A percentile compares a stretch with the other conserved stretches of the same genome.
Evolutionary conservation across 495 filamentous ascomycete species (phyloP).

Genomic region (Pseudomonodictys pantanalensis): DNA sequence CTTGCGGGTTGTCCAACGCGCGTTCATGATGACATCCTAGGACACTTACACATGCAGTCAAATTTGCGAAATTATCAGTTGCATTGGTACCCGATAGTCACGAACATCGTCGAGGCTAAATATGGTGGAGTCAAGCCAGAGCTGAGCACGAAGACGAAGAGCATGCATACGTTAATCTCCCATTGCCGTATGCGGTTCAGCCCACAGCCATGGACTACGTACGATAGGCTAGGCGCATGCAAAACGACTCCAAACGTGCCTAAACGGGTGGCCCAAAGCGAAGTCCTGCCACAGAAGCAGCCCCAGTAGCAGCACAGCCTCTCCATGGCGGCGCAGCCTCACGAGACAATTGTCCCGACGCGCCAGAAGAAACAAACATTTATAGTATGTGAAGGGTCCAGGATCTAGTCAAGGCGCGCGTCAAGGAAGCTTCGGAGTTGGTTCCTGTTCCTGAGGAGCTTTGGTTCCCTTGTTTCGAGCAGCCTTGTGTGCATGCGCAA

Average conservation of each 20-base stretch:
- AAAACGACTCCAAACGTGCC: not conserved
- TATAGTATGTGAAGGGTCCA: constrained; percentile 12
- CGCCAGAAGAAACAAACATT: constrained; percentile 9
- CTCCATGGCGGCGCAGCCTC: constrained; percentile 3
- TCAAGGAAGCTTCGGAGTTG: constrained; percentile 11
- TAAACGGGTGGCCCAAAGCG: constrained; percentile 7
- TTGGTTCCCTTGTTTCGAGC: too few relatives aligned
- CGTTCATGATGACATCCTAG: too few relatives aligned
- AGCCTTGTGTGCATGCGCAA: too few relatives aligned
- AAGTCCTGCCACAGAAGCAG: too few relatives aligned
- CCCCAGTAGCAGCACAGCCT: constrained; percentile 6
- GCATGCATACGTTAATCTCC: not conserved
- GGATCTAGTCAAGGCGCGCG: constrained; percentile 14
- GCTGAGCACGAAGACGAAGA: not conserved
- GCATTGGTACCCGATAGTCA: too few relatives aligned
- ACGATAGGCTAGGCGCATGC: constrained; percentile 1
- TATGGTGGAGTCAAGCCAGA: not conserved
- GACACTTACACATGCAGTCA: too few relatives aligned
- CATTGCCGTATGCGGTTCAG: constrained; percentile 16
- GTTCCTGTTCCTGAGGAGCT: too few relatives aligned
- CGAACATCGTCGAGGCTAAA: too few relatives aligned
- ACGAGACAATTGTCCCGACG: constrained; percentile 5
- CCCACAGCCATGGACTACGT: not conserved
- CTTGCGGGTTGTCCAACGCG: too few relatives aligned
- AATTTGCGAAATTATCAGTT: too few relatives aligned